phyloP scores from a whole-genome alignment of 805 yeast species.

The Yamadazyma olivae region DNA sequence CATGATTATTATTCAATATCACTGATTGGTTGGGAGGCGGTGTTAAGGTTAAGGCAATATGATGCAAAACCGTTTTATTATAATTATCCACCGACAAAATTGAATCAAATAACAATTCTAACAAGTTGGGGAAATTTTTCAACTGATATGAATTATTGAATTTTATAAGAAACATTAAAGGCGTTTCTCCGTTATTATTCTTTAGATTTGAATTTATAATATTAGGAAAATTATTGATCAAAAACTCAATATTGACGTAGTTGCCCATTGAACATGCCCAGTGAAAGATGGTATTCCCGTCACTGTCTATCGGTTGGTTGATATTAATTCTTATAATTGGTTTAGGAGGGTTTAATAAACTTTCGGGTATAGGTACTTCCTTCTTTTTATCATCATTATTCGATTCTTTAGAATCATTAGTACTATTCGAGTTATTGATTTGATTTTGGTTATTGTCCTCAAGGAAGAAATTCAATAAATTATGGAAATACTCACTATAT shows the following conservation, averaged over 20 bases:
- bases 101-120: slow-evolving; percentile 35
- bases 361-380: slow-evolving; percentile 25
- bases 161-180: slow-evolving; percentile 50
- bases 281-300: slow-evolving; percentile 91
- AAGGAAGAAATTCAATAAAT: slow-evolving; percentile 50
- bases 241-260: slow-evolving; percentile 58
- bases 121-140: slow-evolving; percentile 33
- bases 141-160: slow-evolving; percentile 38
- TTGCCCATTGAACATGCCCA: slow-evolving; percentile 95
- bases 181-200: slow-evolving; percentile 84
- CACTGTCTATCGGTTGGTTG: slow-evolving; percentile 87
- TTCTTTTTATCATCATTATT: slow-evolving; percentile 9
- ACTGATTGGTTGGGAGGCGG: slow-evolving; percentile 7
- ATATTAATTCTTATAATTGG: slow-evolving; percentile 55
- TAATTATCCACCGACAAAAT: slow-evolving; percentile 32
- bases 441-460: slow-evolving; percentile 29
- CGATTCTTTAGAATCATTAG: slow-evolving; percentile 1
- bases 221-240: slow-evolving; percentile 57
- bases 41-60: slow-evolving; percentile 30
- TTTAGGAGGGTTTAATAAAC: slow-evolving; percentile 54
- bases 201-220: slow-evolving; percentile 70
- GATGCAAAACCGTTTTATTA: slow-evolving; percentile 43
- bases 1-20: background rate
- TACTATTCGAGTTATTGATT: slow-evolving; percentile 6
- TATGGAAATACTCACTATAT: slow-evolving; percentile 39